Percentiles rank a stretch among this genome's conserved stretches.
Evolutionary conservation across 179 eudicot species (phyloP).

Genomic region (Silene noctiflora): DNA sequence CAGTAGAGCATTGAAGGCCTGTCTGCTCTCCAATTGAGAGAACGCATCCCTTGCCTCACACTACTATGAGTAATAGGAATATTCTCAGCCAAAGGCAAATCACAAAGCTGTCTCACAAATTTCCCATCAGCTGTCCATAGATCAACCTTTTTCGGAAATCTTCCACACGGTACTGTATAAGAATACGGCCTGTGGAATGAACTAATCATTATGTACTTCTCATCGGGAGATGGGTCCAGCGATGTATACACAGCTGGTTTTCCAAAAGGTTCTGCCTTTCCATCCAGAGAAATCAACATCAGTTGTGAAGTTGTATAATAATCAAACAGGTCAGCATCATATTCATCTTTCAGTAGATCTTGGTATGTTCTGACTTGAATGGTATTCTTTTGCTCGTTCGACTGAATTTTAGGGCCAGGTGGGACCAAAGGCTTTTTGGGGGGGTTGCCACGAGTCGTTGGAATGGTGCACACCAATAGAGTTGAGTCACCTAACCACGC

Average conservation of each 20-base stretch:
- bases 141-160: constrained; percentile 89
- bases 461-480: constrained; percentile 83
- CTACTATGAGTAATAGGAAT: constrained; percentile 86
- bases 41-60: constrained; percentile 89
- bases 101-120: constrained; percentile 76
- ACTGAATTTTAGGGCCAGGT: constrained; percentile 84
- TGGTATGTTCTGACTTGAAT: constrained; percentile 87
- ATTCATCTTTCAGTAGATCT: constrained; percentile 85
- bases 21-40: constrained; percentile 95
- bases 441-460: constrained; percentile 74
- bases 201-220: constrained; percentile 59
- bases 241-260: constrained; percentile 81
- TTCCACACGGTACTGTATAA: constrained; percentile 82
- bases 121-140: constrained; percentile 86
- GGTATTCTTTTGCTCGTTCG: constrained; percentile 77
- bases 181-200: constrained; percentile 88
- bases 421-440: constrained; percentile 92
- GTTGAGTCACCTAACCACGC: constrained; percentile 85
- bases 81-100: constrained; percentile 92
- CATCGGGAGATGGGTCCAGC: constrained; percentile 88
- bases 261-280: constrained; percentile 59
- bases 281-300: constrained; percentile 80
- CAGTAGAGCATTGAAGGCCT: constrained; percentile 84
- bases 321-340: constrained; percentile 85
- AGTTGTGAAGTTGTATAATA: constrained; percentile 89